Percentiles rank a stretch among this genome's conserved stretches.
Conservation (phyloP, 306 rosid genomes). For the Quercus dentata region DNA sequence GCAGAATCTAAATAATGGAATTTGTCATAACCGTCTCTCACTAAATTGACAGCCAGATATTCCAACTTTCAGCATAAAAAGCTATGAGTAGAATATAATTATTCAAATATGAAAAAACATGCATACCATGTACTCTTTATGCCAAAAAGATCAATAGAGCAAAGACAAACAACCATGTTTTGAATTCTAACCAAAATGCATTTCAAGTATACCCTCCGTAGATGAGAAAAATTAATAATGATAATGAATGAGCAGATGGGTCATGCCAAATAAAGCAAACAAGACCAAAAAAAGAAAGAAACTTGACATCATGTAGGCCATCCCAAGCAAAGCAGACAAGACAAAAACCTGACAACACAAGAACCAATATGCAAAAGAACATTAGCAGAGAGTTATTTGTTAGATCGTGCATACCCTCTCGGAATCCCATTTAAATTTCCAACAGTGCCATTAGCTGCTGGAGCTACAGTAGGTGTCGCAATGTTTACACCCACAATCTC, state of each 20-base stretch:
- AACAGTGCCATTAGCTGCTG: conserved; percentile 39
- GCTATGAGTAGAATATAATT: background rate
- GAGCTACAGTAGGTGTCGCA: conserved; percentile 45
- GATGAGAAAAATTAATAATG: no score
- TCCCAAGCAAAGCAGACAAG: background rate
- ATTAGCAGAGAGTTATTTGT: background rate
- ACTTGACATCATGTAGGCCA: background rate
- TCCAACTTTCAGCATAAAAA: background rate
- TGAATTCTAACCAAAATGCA: background rate
- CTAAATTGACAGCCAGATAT: background rate
- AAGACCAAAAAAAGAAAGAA: background rate
- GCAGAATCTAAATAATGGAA: no score
- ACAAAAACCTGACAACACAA: background rate
- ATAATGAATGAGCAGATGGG: background rate
- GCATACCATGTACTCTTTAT: background rate
- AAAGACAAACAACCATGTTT: background rate
- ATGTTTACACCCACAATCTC: conserved; percentile 88
- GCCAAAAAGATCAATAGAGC: background rate
- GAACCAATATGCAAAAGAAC: background rate
- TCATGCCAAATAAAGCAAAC: background rate
- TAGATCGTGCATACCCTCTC: conserved; percentile 42
- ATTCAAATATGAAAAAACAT: background rate
- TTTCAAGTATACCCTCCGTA: background rate
- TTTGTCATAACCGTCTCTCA: background rate
- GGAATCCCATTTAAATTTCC: conserved; percentile 59